Conservation (phyloP, 495 filamentous ascomycete species). For the Tuber umbilicatum region DNA sequence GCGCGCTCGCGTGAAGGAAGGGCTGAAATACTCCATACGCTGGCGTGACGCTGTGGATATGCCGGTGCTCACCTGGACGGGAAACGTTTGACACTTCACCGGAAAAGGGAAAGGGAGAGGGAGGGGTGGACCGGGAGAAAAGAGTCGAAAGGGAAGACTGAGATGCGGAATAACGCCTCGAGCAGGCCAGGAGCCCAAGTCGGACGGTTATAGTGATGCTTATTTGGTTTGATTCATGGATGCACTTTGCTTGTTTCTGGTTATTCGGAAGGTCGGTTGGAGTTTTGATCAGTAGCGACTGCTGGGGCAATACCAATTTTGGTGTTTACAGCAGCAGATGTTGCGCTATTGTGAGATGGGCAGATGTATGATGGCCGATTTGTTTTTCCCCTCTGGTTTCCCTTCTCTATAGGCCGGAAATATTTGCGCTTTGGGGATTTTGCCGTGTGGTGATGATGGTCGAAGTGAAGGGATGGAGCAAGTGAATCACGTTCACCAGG, state of each 20-base stretch:
- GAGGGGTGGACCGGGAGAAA: background rate
- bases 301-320: background rate
- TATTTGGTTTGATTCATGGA: background rate
- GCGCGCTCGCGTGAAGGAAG: background rate
- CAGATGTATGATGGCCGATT: background rate
- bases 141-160: background rate
- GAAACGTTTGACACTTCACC: background rate
- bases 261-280: background rate
- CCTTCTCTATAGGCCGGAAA: background rate
- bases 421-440: background rate
- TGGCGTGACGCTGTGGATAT: background rate
- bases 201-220: background rate
- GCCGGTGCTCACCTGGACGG: background rate
- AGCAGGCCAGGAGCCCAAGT: background rate
- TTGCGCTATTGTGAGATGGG: background rate
- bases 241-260: background rate
- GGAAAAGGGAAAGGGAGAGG: background rate
- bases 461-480: background rate
- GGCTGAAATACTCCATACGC: background rate
- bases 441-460: background rate
- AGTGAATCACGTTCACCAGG: background rate
- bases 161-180: background rate
- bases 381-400: background rate
- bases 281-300: background rate
- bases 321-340: background rate